Evolutionary conservation across 2,329 filamentous ascomycete species (phyloP).

Genomic region (Aspergillus quadrilineatus): DNA sequence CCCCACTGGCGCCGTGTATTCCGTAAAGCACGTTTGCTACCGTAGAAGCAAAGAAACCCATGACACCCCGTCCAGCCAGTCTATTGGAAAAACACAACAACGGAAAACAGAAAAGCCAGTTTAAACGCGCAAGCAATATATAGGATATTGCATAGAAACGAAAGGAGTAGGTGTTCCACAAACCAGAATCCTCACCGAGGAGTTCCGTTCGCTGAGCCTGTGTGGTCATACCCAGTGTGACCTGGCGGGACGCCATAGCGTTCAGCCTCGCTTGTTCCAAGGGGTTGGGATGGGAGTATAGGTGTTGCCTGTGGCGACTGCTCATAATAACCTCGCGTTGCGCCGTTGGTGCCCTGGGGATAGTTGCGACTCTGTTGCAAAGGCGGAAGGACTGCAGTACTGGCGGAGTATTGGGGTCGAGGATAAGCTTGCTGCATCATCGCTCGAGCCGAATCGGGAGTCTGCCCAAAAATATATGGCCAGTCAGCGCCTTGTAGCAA

Average conservation of each 20-base stretch:
- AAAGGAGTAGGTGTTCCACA: conserved; percentile 13
- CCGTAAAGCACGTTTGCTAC: conserved; percentile 24
- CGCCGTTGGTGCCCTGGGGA: conserved; percentile 31
- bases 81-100: conserved; percentile 30
- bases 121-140: conserved; percentile 4
- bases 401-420: conserved; percentile 34
- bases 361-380: conserved; percentile 34
- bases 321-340: conserved; percentile 34
- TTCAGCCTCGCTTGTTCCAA: conserved; percentile 31
- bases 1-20: conserved; percentile 30
- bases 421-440: conserved; percentile 40
- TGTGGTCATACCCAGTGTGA: conserved; percentile 30
- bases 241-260: conserved; percentile 31
- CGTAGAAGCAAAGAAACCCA: conserved; percentile 27
- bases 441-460: conserved; percentile 36
- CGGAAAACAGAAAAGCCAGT: conserved; percentile 16
- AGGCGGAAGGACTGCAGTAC: conserved; percentile 37
- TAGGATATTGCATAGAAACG: conserved; percentile 10
- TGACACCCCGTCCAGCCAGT: conserved; percentile 30
- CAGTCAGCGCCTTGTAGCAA: conserved; percentile 26
- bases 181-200: conserved; percentile 27
- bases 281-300: conserved; percentile 36
- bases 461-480: conserved; percentile 28
- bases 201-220: conserved; percentile 33
- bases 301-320: conserved; percentile 34